Conservation (phyloP, 2,329 filamentous ascomycete species). For the Curvularia sp. region DNA sequence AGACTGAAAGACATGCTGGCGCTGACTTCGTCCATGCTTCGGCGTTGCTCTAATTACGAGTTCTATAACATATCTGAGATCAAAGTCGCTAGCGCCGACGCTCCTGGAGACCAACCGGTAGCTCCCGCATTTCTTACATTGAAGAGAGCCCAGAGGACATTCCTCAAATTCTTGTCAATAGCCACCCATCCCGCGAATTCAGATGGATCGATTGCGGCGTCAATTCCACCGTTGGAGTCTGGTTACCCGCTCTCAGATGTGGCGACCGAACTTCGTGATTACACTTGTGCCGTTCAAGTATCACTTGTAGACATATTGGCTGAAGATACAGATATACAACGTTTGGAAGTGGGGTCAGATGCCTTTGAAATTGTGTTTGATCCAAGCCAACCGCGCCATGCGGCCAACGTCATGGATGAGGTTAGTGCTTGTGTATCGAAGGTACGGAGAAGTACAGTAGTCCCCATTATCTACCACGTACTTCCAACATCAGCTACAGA, state of each 20-base stretch:
- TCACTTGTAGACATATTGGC: slow-evolving; percentile 64
- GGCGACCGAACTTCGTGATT: slow-evolving; percentile 65
- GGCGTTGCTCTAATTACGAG: slow-evolving; percentile 74
- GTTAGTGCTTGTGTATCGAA: slow-evolving; percentile 66
- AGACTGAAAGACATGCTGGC: slow-evolving; percentile 66
- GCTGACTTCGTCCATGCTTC: slow-evolving; percentile 65
- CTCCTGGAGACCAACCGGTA: slow-evolving; percentile 41
- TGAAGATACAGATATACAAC: slow-evolving; percentile 65
- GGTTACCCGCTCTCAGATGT: slow-evolving; percentile 70
- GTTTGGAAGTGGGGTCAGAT: slow-evolving; percentile 70
- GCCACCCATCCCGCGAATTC: slow-evolving; percentile 61
- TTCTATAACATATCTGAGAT: slow-evolving; percentile 76
- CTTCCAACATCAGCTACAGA: slow-evolving; percentile 34
- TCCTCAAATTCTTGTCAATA: slow-evolving; percentile 71
- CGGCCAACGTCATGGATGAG: slow-evolving; percentile 37
- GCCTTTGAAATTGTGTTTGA: slow-evolving; percentile 69
- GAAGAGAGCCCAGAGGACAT: slow-evolving; percentile 72
- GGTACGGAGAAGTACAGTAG: slow-evolving; percentile 68
- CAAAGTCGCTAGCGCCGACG: slow-evolving; percentile 23
- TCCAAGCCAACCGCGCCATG: slow-evolving; percentile 21
- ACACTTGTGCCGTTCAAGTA: slow-evolving; percentile 72
- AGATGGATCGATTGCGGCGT: slow-evolving; percentile 22
- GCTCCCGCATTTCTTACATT: slow-evolving; percentile 68
- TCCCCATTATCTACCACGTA: slow-evolving; percentile 55
- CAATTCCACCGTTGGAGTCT: slow-evolving; percentile 65